A percentile compares a stretch with the other conserved stretches of the same genome.
Conservation (phyloP, 1,139 yeast genomes). For the Blastobotrys apis region DNA sequence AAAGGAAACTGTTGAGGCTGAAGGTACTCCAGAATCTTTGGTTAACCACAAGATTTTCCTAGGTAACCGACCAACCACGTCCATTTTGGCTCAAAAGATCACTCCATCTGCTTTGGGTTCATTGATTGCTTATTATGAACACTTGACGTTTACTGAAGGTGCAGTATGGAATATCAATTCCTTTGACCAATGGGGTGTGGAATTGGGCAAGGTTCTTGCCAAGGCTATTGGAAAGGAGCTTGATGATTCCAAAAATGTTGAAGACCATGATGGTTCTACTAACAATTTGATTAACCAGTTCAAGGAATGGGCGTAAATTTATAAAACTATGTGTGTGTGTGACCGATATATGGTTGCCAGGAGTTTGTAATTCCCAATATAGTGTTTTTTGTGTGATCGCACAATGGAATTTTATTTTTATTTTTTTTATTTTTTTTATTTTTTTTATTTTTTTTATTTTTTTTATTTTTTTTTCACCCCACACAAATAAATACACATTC, state of each 20-base stretch:
- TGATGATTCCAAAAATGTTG: slow-evolving; percentile 53
- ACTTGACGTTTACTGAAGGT: slow-evolving; percentile 94
- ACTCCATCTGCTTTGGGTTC: slow-evolving; percentile 97
- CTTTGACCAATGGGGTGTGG: slow-evolving; percentile 99
- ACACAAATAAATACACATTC: too few relatives aligned
- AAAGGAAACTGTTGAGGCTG: slow-evolving; percentile 75
- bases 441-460: too few relatives aligned
- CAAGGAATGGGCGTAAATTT: slow-evolving; percentile 68
- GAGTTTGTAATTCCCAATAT: too few relatives aligned
- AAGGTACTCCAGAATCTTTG: slow-evolving; percentile 78
- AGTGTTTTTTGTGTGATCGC: too few relatives aligned
- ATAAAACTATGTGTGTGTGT: too few relatives aligned
- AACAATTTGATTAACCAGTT: slow-evolving; percentile 90
- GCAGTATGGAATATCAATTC: slow-evolving; percentile 99
- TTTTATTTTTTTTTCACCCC: too few relatives aligned
- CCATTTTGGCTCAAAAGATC: slow-evolving; percentile 89
- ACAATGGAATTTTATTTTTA: background rate
- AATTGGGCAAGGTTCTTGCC: slow-evolving; percentile 95
- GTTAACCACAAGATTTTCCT: slow-evolving; percentile 94
- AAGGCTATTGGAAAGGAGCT: slow-evolving; percentile 91
- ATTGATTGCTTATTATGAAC: slow-evolving; percentile 95
- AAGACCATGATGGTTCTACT: slow-evolving; percentile 83
- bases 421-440: too few relatives aligned
- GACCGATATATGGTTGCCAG: too few relatives aligned
- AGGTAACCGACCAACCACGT: slow-evolving; percentile 98